Conservation (phyloP, 176 grass and related monocot species). For the Hyparrhenia diplandra region DNA sequence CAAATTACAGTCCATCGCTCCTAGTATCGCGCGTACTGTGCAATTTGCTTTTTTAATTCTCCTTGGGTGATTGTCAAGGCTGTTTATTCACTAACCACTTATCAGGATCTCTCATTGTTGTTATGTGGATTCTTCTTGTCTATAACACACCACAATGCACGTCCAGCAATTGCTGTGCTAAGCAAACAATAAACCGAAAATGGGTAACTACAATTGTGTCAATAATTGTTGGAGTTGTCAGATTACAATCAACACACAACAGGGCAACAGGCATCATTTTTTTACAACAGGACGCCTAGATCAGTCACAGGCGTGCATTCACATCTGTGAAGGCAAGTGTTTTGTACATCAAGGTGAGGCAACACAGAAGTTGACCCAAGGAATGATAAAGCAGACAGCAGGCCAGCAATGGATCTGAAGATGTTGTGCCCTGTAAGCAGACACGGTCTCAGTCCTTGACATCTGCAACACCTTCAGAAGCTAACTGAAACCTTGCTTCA, state of each 20-base stretch:
- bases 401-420: not conserved
- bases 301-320: constrained; percentile 7
- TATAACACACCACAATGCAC: not conserved
- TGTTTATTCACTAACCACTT: not conserved
- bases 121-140: not conserved
- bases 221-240: not conserved
- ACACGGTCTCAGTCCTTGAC: constrained; percentile 61
- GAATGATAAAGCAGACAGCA: not conserved
- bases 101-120: not conserved
- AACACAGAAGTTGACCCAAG: constrained; percentile 10
- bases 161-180: not conserved
- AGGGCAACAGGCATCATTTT: not conserved
- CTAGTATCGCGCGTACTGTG: no score
- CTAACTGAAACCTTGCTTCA: constrained; percentile 77
- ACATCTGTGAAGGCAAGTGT: not conserved
- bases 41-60: no score
- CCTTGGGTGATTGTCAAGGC: no score
- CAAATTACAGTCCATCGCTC: no score
- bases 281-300: constrained; percentile 4
- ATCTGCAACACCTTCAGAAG: constrained; percentile 63
- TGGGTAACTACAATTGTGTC: constrained; percentile 1
- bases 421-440: not conserved
- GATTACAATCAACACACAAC: constrained; percentile 9
- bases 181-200: not conserved
- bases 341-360: constrained; percentile 15